Evolutionary conservation across 2,329 filamentous ascomycete species (phyloP).

Genomic region (Zasmidium cellare): DNA sequence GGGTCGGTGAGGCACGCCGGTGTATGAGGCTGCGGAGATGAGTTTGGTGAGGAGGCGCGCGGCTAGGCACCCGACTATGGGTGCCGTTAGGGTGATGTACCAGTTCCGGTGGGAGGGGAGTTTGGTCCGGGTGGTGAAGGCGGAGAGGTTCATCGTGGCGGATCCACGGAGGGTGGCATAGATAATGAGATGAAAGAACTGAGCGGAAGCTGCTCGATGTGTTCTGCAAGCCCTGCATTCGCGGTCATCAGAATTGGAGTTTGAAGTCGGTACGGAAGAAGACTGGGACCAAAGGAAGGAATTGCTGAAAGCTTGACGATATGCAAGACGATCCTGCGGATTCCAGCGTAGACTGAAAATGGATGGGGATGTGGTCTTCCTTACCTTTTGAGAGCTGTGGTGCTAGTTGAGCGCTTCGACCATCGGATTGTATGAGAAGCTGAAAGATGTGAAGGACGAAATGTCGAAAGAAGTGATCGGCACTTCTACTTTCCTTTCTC

Average conservation of each 20-base stretch:
- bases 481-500: background rate
- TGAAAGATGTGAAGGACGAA: background rate
- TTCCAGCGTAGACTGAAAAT: too few species aligned
- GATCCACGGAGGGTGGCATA: too few species aligned
- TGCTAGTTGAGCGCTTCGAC: background rate
- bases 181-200: too few species aligned
- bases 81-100: constrained; percentile 24
- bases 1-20: constrained; percentile 8
- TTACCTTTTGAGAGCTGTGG: too few species aligned
- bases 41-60: constrained; percentile 15
- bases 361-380: too few species aligned
- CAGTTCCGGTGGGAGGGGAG: constrained; percentile 17
- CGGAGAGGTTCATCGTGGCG: background rate
- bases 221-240: too few species aligned
- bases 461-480: background rate
- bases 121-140: constrained; percentile 1
- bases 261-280: background rate
- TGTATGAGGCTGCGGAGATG: constrained; percentile 7
- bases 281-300: too few species aligned
- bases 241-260: too few species aligned
- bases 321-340: too few species aligned
- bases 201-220: too few species aligned
- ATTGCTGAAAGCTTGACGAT: too few species aligned
- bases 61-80: constrained; percentile 18
- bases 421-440: background rate